These are phyloP conservation scores for Astragalus glycyphyllos DNA, from an alignment of 306 rosid genomes.

Conservation along the genomic window DNA sequence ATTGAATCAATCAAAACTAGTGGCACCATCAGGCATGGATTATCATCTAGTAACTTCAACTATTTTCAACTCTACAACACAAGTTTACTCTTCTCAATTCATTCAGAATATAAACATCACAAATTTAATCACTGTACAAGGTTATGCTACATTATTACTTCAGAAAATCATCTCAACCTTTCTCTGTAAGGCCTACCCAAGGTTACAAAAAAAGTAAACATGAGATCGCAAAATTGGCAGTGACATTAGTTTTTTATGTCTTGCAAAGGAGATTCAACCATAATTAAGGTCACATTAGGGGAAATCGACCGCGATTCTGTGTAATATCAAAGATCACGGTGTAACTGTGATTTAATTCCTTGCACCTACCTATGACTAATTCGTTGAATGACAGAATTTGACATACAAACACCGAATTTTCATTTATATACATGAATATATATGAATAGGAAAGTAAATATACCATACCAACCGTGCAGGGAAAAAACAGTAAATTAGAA, in stretches of 20 bases:
- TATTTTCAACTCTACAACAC: background rate
- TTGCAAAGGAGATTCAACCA: too few species aligned
- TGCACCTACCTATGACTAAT: background rate
- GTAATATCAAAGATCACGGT: too few species aligned
- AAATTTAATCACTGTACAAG: background rate
- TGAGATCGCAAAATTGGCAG: too few species aligned
- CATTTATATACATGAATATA: too few species aligned
- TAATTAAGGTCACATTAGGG: too few species aligned
- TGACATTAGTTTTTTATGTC: too few species aligned
- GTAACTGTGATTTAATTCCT: too few species aligned
- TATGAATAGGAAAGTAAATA: background rate
- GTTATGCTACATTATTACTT: background rate
- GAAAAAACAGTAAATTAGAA: background rate
- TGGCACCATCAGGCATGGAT: conserved; percentile 5
- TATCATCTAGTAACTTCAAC: conserved; percentile 4
- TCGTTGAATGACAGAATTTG: background rate
- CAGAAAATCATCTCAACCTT: conserved; percentile 5
- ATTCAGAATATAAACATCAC: background rate
- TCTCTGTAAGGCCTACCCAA: too few species aligned
- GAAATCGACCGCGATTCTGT: too few species aligned
- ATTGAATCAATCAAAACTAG: conserved; percentile 8
- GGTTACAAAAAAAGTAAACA: background rate
- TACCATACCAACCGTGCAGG: background rate
- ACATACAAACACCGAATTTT: too few species aligned
- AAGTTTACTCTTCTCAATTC: background rate